Evolutionary conservation across 2,329 filamentous ascomycete genomes (phyloP), one percentile per base, ranked within the genome.

Genomic region (Fusarium multiceps): DNA sequence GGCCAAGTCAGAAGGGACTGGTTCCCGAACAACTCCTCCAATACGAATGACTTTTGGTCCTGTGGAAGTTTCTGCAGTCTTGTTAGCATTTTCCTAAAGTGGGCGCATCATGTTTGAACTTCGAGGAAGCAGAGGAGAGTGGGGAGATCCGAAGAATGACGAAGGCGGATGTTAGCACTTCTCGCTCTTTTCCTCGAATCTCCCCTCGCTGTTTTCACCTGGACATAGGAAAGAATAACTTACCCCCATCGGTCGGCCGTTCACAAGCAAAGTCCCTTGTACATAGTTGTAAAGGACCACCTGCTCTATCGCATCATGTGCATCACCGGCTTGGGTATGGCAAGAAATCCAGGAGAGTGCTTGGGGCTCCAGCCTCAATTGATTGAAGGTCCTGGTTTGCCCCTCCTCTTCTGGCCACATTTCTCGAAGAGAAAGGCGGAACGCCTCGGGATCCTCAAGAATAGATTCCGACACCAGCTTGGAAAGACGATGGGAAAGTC

Each of bases 11-110:
- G 79, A 0, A 89, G 81, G 16, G 79, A 80, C 25, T 87, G 83
- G 5, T 84, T 78, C 0, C 87, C 87, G 71, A 92, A 89, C 0
- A 92, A 79, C 9, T 83, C 79, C 7, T 79, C 76, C 23, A 89
- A 78, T 1, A 73, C 55, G 6, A 79, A 66, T 82, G 79, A 20
- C 81, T 23, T 23, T 23, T 23, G 84, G 4, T 85, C 79, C 11
- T 80, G 74, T 0, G 89, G 88, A 0, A 91, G 80, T 40, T 85
- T 87, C 6, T 53, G 21, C 21, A 23, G 21, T 23, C 21, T 23
- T 23, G 21, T 23, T 23, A 23, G 21, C 21, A 23, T 23, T 23
- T 23, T 23, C 21, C 21, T 23, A 23, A 23, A 23, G 21, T 23
- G 21, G 21, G 21, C 21, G 21, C 21, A 23, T 23, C 21, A 23